Base-by-base conservation (phyloP, 2,329 filamentous ascomycete genomes). In the Microdochium paspali region DNA sequence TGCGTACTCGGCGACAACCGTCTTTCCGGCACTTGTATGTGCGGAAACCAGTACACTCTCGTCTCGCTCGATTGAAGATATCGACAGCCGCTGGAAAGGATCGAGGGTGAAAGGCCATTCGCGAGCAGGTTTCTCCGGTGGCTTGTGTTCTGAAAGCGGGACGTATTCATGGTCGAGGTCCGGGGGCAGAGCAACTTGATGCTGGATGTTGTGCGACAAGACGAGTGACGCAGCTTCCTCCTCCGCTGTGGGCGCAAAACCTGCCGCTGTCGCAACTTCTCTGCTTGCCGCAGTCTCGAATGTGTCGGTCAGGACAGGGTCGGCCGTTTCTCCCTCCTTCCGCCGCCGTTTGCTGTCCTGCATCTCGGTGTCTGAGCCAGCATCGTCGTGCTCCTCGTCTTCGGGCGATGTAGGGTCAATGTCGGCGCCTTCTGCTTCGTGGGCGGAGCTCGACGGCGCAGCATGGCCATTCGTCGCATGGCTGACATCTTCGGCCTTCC, bases 1-100 rank as follows among this genome's bases (percentile, higher is more conserved):
- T 20, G 93, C 94, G 63, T 98, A 98, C 66, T 98, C 93, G 53
- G 93, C 93, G 42, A 97, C 90, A 7, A 98, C 94, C 0, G 93
- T 98, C 70, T 98, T 98, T 68, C 93, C 93, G 31, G 93, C 93
- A 75, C 87, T 93, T 7, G 93, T 98, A 68, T 98, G 93, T 46
- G 93, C 93, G 15, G 94, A 97, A 2, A 98, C 93, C 45, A 98
- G 71, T 0, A 98, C 89, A 71, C 90, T 97, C 73, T 98, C 93
- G 47, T 91, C 90, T 54, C 93, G 80, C 70, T 98, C 87, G 53
- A 98, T 98, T 1, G 91, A 96, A 7, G 89, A 84, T 51, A 98
- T 90, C 0, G 93, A 90, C 45, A 97, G 79, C 61, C 91, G 88
- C 69, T 98, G 93, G 76, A 98, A 98, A 45, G 93, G 93, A 73